Percentiles rank a stretch among this genome's conserved stretches.
Evolutionary conservation across 2,329 filamentous ascomycete species (phyloP).

Genomic region (Apiospora marii): DNA sequence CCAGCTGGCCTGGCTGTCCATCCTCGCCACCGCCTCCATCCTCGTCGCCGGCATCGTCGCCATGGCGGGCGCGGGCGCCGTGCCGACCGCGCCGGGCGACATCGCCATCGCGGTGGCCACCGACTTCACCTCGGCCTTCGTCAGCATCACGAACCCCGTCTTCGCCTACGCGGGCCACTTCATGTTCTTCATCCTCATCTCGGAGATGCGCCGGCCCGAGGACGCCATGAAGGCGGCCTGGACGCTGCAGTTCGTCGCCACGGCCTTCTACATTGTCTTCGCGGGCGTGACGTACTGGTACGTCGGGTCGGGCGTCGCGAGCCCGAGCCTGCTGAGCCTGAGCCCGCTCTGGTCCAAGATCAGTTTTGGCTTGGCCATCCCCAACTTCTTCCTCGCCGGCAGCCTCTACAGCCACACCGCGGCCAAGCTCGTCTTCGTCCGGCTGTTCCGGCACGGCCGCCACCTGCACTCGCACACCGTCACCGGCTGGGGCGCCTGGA

Average conservation of each 20-base stretch:
- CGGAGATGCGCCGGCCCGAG: conserved; percentile 58
- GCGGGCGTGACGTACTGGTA: conserved; percentile 59
- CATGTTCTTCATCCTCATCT: conserved; percentile 62
- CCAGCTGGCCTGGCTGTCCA: conserved; percentile 54
- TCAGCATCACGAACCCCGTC: conserved; percentile 59
- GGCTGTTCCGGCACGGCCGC: conserved; percentile 53
- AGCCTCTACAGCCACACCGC: conserved; percentile 59
- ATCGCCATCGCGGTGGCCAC: conserved; percentile 48
- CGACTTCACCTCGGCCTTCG: conserved; percentile 53
- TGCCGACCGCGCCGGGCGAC: conserved; percentile 47
- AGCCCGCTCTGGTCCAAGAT: conserved; percentile 55
- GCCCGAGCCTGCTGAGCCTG: conserved; percentile 57
- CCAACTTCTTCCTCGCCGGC: conserved; percentile 59
- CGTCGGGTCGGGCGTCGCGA: conserved; percentile 53
- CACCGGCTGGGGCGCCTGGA: conserved; percentile 57
- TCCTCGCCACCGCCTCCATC: conserved; percentile 55
- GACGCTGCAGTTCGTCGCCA: conserved; percentile 57
- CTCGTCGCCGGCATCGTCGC: conserved; percentile 57
- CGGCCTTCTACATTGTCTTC: conserved; percentile 58
- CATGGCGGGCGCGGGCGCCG: conserved; percentile 56
- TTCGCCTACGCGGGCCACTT: conserved; percentile 62
- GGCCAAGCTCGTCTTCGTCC: conserved; percentile 58
- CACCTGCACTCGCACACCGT: conserved; percentile 57
- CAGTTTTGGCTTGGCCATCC: conserved; percentile 58
- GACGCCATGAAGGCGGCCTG: conserved; percentile 61